phyloP scores from a whole-genome alignment of 345 rosid genomes.

The Eutrema yunnanense region DNA sequence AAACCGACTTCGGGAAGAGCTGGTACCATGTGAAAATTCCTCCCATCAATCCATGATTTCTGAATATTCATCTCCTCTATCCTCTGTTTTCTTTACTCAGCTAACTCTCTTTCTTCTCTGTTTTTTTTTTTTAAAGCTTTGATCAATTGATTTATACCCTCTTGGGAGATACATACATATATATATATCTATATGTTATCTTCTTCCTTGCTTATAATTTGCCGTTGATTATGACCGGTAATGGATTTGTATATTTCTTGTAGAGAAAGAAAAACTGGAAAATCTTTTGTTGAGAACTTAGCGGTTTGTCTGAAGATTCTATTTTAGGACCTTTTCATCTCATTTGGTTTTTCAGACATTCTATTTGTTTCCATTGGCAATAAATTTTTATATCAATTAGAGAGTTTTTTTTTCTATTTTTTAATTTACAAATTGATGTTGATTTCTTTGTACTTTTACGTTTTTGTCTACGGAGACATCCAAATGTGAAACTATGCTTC shows the following conservation, averaged over 20 bases:
- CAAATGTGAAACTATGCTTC: background rate
- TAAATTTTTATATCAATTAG: background rate
- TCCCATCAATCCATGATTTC: background rate
- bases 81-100: slow-evolving; percentile 9
- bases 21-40: slow-evolving; percentile 64
- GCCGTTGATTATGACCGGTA: slow-evolving; percentile 18
- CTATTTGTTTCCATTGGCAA: slow-evolving; percentile 8
- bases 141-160: slow-evolving; percentile 16
- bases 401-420: background rate
- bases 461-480: background rate
- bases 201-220: slow-evolving; percentile 9
- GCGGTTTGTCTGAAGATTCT: slow-evolving; percentile 12
- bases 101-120: slow-evolving; percentile 18
- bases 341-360: slow-evolving; percentile 3
- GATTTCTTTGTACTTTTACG: background rate
- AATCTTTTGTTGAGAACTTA: slow-evolving; percentile 18
- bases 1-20: slow-evolving; percentile 64
- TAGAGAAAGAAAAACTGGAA: slow-evolving; percentile 28
- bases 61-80: slow-evolving; percentile 13
- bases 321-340: background rate
- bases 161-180: slow-evolving; percentile 18
- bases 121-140: background rate
- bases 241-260: slow-evolving; percentile 30
- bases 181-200: slow-evolving; percentile 10
- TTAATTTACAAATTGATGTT: background rate